These are phyloP conservation scores for Yamadazyma blattariae DNA, from an alignment of 1,139 yeast genomes.

Conservation along the genomic window DNA sequence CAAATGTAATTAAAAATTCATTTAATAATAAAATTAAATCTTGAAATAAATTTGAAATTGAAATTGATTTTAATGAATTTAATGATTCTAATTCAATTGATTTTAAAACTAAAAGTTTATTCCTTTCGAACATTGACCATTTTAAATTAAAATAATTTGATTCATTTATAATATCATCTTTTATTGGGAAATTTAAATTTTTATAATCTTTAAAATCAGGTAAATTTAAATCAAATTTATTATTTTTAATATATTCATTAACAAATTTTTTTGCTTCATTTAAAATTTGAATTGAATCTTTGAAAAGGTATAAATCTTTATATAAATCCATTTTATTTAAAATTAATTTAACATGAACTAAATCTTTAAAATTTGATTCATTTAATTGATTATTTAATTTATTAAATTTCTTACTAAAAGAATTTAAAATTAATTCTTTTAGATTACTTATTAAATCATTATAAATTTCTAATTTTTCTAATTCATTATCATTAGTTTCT, in stretches of 20 bases:
- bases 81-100: slow-evolving; percentile 25
- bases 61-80: slow-evolving; percentile 31
- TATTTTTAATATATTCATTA: slow-evolving; percentile 23
- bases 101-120: slow-evolving; percentile 24
- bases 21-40: slow-evolving; percentile 35
- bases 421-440: slow-evolving; percentile 51
- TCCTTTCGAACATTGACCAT: slow-evolving; percentile 25
- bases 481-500: slow-evolving; percentile 33
- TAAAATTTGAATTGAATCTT: slow-evolving; percentile 54
- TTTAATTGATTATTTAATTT: slow-evolving; percentile 17
- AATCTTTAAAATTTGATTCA: slow-evolving; percentile 5
- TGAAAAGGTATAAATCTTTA: slow-evolving; percentile 51
- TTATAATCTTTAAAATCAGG: slow-evolving; percentile 13
- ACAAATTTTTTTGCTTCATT: slow-evolving; percentile 34
- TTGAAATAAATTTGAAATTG: slow-evolving; percentile 32
- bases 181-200: slow-evolving; percentile 6
- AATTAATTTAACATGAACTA: slow-evolving; percentile 12
- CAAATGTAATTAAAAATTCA: slow-evolving; percentile 27
- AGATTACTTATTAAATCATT: slow-evolving; percentile 41
- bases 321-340: slow-evolving; percentile 27
- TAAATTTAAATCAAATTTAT: slow-evolving; percentile 12
- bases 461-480: slow-evolving; percentile 49
- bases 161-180: slow-evolving; percentile 12
- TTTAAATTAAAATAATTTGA: slow-evolving; percentile 27
- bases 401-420: slow-evolving; percentile 53